These are phyloP conservation scores for Calycina herbarum DNA, from an alignment of 2,329 filamentous ascomycete genomes.

Conservation along the genomic window DNA sequence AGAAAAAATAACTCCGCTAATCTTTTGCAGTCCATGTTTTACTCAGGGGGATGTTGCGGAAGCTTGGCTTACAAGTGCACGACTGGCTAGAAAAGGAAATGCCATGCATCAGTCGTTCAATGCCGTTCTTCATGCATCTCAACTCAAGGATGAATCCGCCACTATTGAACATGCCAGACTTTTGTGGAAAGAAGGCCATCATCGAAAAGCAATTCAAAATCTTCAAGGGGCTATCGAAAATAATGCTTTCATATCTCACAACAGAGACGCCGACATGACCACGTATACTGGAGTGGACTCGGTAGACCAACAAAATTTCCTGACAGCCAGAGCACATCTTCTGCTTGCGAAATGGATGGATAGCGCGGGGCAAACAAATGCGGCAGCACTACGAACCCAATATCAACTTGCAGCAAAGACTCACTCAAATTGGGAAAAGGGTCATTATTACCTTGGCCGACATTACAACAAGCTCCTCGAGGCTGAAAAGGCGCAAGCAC, in stretches of 20 bases:
- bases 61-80: constrained; percentile 82
- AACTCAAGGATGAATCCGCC: constrained; percentile 80
- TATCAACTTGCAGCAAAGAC: constrained; percentile 81
- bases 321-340: constrained; percentile 78
- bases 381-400: constrained; percentile 72
- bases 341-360: constrained; percentile 97
- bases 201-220: constrained; percentile 91
- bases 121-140: constrained; percentile 84
- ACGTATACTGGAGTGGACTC: constrained; percentile 28
- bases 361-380: constrained; percentile 88
- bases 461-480: constrained; percentile 97
- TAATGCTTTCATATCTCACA: constrained; percentile 64
- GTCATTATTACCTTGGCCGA: constrained; percentile 93
- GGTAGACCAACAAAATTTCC: constrained; percentile 52
- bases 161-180: constrained; percentile 93
- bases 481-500: constrained; percentile 75
- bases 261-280: constrained; percentile 27
- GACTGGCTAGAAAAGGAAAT: constrained; percentile 81
- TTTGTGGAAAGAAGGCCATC: constrained; percentile 89
- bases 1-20: constrained; percentile 33
- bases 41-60: constrained; percentile 73
- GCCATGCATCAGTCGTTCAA: constrained; percentile 88
- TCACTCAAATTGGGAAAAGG: constrained; percentile 82
- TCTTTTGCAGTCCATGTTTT: constrained; percentile 49
- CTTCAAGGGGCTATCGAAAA: constrained; percentile 82